phyloP scores from a whole-genome alignment of 2,329 filamentous ascomycete genomes.

The Alternaria sp. region DNA sequence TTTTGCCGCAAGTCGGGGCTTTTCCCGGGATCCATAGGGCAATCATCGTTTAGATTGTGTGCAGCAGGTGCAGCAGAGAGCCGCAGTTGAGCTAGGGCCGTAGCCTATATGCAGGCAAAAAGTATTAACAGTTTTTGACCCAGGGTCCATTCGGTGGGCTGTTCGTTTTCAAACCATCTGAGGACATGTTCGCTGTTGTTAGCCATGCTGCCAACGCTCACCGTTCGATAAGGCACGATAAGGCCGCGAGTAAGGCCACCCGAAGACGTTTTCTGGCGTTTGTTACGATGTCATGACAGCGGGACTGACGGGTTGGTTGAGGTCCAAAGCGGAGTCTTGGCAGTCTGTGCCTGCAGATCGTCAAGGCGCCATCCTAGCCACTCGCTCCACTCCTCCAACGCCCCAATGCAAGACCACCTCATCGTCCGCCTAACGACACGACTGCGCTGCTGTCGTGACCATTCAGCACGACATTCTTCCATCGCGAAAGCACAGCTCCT shows the following conservation, averaged over 20 bases:
- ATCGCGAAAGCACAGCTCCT: neutral
- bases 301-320: slow-evolving; percentile 20
- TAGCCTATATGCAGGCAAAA: slow-evolving; percentile 25
- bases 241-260: neutral
- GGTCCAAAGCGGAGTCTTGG: slow-evolving; percentile 19
- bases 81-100: slow-evolving; percentile 16
- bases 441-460: slow-evolving; percentile 18
- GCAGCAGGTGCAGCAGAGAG: slow-evolving; percentile 5
- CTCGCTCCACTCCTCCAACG: slow-evolving; percentile 23
- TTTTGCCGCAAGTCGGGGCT: slow-evolving; percentile 3
- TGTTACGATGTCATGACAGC: neutral
- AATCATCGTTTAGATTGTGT: neutral
- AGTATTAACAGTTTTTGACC: slow-evolving; percentile 8
- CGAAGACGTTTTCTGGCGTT: neutral
- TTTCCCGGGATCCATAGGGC: slow-evolving; percentile 5
- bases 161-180: neutral
- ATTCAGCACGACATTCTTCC: slow-evolving; percentile 3
- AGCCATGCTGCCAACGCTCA: neutral
- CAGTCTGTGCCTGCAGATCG: slow-evolving; percentile 33
- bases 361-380: slow-evolving; percentile 17
- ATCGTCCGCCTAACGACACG: slow-evolving; percentile 27
- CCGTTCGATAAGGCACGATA: neutral
- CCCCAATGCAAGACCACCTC: slow-evolving; percentile 31
- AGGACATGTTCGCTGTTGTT: neutral
- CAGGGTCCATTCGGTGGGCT: neutral